Conservation (phyloP, 352 stramenopile genomes). For the Phytophthora tubulina region DNA sequence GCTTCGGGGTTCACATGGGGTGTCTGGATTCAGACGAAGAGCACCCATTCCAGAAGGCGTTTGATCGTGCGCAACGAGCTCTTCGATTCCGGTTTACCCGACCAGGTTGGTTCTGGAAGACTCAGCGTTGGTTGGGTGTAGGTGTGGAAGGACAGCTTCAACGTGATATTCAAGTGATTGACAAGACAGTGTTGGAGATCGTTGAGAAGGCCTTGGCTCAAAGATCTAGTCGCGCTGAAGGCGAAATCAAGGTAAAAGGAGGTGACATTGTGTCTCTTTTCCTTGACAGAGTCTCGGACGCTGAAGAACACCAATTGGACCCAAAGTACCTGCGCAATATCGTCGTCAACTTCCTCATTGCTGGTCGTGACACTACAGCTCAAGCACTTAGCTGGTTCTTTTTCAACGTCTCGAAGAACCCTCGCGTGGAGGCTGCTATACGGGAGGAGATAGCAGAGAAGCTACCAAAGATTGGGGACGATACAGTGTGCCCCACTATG, state of each 20-base stretch:
- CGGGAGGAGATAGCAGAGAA: slow-evolving; percentile 49
- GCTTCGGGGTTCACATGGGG: slow-evolving; percentile 67
- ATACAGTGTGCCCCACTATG: slow-evolving; percentile 22
- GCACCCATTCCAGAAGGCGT: slow-evolving; percentile 62
- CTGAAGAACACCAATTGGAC: slow-evolving; percentile 37
- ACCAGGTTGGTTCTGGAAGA: slow-evolving; percentile 56
- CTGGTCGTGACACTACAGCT: slow-evolving; percentile 81
- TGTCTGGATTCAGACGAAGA: slow-evolving; percentile 43
- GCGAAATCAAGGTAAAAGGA: background rate
- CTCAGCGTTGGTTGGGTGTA: slow-evolving; percentile 46
- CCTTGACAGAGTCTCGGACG: slow-evolving; percentile 34
- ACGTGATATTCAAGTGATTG: slow-evolving; percentile 43
- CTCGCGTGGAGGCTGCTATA: slow-evolving; percentile 53
- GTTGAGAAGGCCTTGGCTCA: slow-evolving; percentile 47
- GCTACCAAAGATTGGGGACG: slow-evolving; percentile 16
- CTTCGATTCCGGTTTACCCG: slow-evolving; percentile 49
- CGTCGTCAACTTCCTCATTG: slow-evolving; percentile 85
- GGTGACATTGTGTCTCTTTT: slow-evolving; percentile 42
- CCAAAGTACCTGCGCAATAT: slow-evolving; percentile 67
- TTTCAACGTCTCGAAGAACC: slow-evolving; percentile 55
- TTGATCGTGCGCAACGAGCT: slow-evolving; percentile 53
- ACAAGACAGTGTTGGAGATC: slow-evolving; percentile 52
- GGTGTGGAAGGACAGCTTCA: slow-evolving; percentile 47
- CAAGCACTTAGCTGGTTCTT: slow-evolving; percentile 82
- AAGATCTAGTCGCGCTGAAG: background rate